Percentiles rank a stretch among this genome's conserved stretches.
Conservation (phyloP, 768 basidiomycete species). For the Serendipita sp. region DNA sequence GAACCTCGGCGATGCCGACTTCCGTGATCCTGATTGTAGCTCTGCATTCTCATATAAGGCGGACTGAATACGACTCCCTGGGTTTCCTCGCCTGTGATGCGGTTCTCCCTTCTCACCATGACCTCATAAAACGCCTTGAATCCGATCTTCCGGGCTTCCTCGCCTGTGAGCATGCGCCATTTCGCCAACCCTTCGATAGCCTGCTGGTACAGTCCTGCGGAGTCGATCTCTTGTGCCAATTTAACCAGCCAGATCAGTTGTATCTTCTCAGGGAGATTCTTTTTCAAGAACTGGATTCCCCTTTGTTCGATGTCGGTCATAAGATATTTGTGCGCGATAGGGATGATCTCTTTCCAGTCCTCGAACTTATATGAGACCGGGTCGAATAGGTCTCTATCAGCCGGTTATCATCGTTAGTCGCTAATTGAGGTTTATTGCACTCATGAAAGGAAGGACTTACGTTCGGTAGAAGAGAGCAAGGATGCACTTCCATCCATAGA, state of each 20-base stretch:
- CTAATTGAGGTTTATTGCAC: too few relatives aligned
- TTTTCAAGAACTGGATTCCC: not conserved
- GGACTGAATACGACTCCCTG: too few relatives aligned
- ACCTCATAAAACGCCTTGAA: too few relatives aligned
- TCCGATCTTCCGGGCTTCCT: too few relatives aligned
- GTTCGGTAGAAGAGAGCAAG: not conserved
- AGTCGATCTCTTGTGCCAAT: not conserved
- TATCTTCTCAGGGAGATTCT: not conserved
- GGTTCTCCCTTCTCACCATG: too few relatives aligned
- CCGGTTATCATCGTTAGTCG: too few relatives aligned
- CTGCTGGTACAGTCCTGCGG: not conserved
- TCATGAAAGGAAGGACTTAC: not conserved
- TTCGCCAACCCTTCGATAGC: not conserved
- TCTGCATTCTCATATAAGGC: too few relatives aligned
- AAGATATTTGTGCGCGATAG: not conserved
- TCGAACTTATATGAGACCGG: not conserved
- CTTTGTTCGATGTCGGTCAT: not conserved
- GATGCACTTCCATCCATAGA: not conserved
- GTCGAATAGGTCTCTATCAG: not conserved
- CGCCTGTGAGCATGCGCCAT: too few relatives aligned
- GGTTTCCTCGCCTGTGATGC: too few relatives aligned
- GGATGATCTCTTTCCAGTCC: not conserved
- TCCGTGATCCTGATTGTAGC: too few relatives aligned
- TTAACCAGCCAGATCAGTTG: not conserved
- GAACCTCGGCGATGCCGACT: too few relatives aligned